phyloP scores from a whole-genome alignment of 2,329 filamentous ascomycete species.

The Sporothrix euskadiensis region DNA sequence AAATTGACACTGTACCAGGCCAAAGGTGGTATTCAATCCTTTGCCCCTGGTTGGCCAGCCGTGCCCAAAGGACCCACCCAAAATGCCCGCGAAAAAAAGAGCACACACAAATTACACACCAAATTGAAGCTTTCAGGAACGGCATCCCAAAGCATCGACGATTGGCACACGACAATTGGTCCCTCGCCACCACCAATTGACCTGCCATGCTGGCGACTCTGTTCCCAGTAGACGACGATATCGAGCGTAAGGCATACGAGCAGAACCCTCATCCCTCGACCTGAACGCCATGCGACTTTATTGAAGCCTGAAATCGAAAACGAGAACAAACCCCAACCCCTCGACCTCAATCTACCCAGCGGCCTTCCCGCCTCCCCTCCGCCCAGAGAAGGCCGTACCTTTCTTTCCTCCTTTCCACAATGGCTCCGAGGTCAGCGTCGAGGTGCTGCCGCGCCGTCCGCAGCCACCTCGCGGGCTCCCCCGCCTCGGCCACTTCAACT shows the following conservation, averaged over 20 bases:
- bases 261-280: not conserved
- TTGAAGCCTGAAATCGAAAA: not conserved
- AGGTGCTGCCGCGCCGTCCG: not conserved
- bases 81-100: slow-evolving; percentile 16
- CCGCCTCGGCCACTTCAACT: slow-evolving; percentile 39
- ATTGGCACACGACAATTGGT: slow-evolving; percentile 7
- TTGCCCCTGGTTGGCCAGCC: slow-evolving; percentile 5
- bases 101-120: slow-evolving; percentile 1
- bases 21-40: slow-evolving; percentile 17
- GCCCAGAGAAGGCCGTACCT: slow-evolving; percentile 9
- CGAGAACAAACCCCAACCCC: not conserved
- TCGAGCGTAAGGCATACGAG: not conserved
- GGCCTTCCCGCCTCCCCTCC: not conserved
- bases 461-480: slow-evolving; percentile 47
- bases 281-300: not conserved
- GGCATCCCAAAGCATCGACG: not conserved
- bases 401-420: slow-evolving; percentile 25
- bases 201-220: not conserved
- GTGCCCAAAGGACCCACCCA: not conserved
- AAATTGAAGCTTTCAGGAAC: slow-evolving; percentile 12
- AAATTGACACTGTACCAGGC: not conserved
- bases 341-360: not conserved
- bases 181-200: slow-evolving; percentile 1
- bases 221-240: not conserved
- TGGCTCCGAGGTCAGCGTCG: slow-evolving; percentile 19